A percentile compares a stretch with the other conserved stretches of the same genome.
phyloP scores from a whole-genome alignment of 2,329 filamentous ascomycete species.

The Alternaria panax region DNA sequence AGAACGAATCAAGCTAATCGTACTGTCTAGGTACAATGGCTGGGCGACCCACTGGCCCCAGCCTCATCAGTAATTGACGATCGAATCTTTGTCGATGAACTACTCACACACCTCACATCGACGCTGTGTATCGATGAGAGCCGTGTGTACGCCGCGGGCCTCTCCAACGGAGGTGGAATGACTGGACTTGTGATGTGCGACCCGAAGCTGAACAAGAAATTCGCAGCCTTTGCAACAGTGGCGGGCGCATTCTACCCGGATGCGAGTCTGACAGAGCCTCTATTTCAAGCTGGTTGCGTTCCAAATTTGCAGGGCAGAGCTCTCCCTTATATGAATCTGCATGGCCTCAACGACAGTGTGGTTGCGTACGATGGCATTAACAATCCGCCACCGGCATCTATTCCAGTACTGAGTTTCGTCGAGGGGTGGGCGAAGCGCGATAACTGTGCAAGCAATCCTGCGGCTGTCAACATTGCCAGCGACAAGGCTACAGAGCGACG shows the following conservation, averaged over 20 bases:
- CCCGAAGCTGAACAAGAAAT: conserved; percentile 45
- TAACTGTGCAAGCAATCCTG: conserved; percentile 9
- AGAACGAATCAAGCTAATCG: background rate
- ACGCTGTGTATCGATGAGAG: conserved; percentile 55
- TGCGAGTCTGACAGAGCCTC: conserved; percentile 19
- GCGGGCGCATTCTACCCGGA: conserved; percentile 55
- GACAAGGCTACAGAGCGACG: conserved; percentile 18
- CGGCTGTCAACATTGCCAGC: conserved; percentile 10
- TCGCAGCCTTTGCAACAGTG: conserved; percentile 59
- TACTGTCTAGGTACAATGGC: conserved; percentile 42
- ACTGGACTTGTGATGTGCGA: conserved; percentile 57
- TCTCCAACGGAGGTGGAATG: conserved; percentile 63
- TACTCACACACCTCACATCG: conserved; percentile 48
- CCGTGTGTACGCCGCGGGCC: conserved; percentile 56
- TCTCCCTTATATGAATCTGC: conserved; percentile 30
- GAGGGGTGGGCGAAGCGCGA: conserved; percentile 17
- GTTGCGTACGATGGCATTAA: conserved; percentile 35
- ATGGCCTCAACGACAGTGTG: conserved; percentile 30
- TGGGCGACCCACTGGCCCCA: conserved; percentile 50
- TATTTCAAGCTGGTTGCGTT: conserved; percentile 26
- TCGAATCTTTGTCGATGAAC: conserved; percentile 52
- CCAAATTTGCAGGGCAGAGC: conserved; percentile 4
- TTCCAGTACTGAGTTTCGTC: conserved; percentile 26
- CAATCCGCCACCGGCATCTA: conserved; percentile 20
- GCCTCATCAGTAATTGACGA: conserved; percentile 50